Evolutionary conservation across 2,329 filamentous ascomycete species (phyloP).

Genomic region (Pezicula carpinea): DNA sequence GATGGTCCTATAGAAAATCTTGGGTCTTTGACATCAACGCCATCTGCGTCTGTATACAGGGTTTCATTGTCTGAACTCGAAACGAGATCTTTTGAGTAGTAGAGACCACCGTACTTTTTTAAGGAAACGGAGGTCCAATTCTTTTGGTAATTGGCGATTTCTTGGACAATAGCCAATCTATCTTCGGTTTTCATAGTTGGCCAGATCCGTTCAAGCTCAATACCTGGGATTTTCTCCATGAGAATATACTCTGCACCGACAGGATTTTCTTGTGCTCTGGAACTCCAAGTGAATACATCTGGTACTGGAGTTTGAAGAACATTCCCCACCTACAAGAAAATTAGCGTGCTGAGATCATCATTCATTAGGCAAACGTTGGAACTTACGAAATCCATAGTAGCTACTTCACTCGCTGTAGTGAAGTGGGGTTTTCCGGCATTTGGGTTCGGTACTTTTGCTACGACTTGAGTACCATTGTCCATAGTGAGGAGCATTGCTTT

Average conservation of each 20-base stretch:
- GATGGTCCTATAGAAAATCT: slow-evolving; percentile 7
- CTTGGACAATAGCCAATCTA: slow-evolving; percentile 5
- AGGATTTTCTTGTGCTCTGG: slow-evolving; percentile 19
- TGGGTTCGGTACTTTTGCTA: slow-evolving; percentile 15
- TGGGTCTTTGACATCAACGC: not conserved
- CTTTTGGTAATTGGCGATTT: slow-evolving; percentile 1
- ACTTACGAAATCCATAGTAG: slow-evolving; percentile 16
- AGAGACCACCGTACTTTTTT: slow-evolving; percentile 2
- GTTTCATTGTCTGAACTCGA: not conserved
- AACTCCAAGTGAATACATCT: slow-evolving; percentile 36
- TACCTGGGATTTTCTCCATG: slow-evolving; percentile 31
- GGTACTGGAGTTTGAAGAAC: slow-evolving; percentile 29
- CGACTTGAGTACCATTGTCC: slow-evolving; percentile 18
- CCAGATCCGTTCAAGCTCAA: slow-evolving; percentile 22
- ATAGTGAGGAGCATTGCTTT: slow-evolving; percentile 30
- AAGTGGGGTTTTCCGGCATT: slow-evolving; percentile 13
- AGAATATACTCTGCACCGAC: slow-evolving; percentile 34
- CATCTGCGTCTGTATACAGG: slow-evolving; percentile 6
- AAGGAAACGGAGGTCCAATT: slow-evolving; percentile 3
- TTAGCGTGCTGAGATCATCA: no score
- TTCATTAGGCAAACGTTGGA: not conserved
- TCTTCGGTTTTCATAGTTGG: slow-evolving; percentile 6
- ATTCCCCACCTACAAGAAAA: not conserved
- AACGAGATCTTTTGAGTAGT: slow-evolving; percentile 5
- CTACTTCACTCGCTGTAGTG: no score